Evolutionary conservation across 495 filamentous ascomycete species (phyloP), one percentile per base, ranked within the genome.

Genomic region (Hypoxylon perforatum): DNA sequence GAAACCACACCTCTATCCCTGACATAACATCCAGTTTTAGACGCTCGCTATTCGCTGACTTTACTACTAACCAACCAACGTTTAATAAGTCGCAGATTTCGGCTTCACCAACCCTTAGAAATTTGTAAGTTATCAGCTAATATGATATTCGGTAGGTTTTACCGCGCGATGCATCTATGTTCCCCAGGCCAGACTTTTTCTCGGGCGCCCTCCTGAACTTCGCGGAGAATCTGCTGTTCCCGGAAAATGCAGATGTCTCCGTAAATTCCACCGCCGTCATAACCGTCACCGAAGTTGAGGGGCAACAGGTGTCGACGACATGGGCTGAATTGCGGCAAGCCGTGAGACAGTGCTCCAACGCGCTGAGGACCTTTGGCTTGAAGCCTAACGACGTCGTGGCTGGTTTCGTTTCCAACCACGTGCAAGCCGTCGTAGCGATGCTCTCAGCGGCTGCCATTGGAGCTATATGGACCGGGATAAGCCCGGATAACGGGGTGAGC

Each of bases 381-480:
- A 77, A 84, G 28, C 88, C 90, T 17, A 89, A 92, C 70, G 84
- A 91, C 38, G 88, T 97, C 36, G 92, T 92, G 12, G 84, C 79
- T 51, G 92, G 93, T 11, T 96, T 91, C 68, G 86, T 96, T 21
- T 93, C 91, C 4, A 97, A 97, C 73, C 93, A 97, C 71, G 83
- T 84, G 11, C 89, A 94, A 67, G 88, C 93, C 0, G 80, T 97
- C 10, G 86, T 96, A n/a, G 91, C 90, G 11, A 92, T 97, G 88
- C 84, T 97, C 33, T 90, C 92, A 12, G 84, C 91, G 10, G 86
- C 92, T 3, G 86, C 91, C 2, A 76, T 97, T 11, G 93, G 93
- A 17, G 92, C 90, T n/a, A 85, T 94, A 41, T 97, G 93, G 93
- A 94, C 93, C 0, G 91, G 91, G 1, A 89, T 96, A 44, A 94